Conservation (phyloP, 768 basidiomycete species). For the Chalciporus pseudorubinellus region DNA sequence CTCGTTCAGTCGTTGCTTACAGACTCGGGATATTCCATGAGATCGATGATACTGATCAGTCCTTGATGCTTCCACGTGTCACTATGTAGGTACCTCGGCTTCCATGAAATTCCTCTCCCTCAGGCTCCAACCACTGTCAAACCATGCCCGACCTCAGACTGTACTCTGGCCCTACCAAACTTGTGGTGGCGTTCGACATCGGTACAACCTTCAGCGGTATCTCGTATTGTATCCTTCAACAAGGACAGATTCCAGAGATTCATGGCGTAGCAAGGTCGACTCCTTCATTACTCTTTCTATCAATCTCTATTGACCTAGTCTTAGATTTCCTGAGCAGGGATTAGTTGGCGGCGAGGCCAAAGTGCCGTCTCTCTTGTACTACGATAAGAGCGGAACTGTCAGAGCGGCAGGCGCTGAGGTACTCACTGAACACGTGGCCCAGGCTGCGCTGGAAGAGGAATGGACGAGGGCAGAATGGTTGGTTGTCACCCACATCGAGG, state of each 20-base stretch:
- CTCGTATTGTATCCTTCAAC: slow-evolving; percentile 31
- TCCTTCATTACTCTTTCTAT: not conserved
- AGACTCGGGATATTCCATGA: no score
- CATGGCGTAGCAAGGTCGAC: slow-evolving; percentile 11
- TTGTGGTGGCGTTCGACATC: slow-evolving; percentile 46
- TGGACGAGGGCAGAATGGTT: slow-evolving; percentile 21
- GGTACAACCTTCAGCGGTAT: slow-evolving; percentile 48
- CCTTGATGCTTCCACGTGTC: no score
- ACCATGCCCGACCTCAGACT: slow-evolving; percentile 6
- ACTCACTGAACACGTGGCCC: slow-evolving; percentile 26
- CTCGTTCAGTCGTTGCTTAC: no score
- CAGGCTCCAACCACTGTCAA: not conserved
- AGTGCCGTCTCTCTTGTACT: slow-evolving; percentile 44
- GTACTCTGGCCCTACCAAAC: slow-evolving; percentile 19
- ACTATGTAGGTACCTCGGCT: no score
- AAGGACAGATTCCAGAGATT: slow-evolving; percentile 11
- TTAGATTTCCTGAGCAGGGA: slow-evolving; percentile 41
- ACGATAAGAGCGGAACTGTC: slow-evolving; percentile 35
- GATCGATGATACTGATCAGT: no score
- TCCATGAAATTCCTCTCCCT: no score
- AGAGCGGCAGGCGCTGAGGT: slow-evolving; percentile 44
- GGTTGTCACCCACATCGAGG: not conserved
- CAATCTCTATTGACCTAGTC: slow-evolving; percentile 1
- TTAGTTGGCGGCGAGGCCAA: slow-evolving; percentile 40
- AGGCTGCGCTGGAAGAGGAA: slow-evolving; percentile 33